Percentiles rank a stretch among this genome's conserved stretches.
phyloP scores from a whole-genome alignment of 306 rosid species.

The Casuarina glauca region DNA sequence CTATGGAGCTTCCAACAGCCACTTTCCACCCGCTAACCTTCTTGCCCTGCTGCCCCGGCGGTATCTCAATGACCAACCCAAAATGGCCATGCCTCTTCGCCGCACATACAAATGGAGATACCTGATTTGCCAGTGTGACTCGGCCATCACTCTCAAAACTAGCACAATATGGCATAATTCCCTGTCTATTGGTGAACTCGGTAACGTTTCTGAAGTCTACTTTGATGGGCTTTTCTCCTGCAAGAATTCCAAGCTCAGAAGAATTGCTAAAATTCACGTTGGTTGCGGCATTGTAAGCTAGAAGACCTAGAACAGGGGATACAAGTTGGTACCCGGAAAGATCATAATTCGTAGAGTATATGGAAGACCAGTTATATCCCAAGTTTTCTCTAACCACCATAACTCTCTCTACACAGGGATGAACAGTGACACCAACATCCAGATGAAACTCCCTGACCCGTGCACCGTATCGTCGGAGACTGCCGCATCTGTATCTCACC shows the following conservation, averaged over 20 bases:
- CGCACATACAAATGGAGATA: constrained; percentile 51
- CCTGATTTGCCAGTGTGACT: constrained; percentile 58
- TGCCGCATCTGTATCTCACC: constrained; percentile 78
- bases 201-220: constrained; percentile 64
- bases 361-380: constrained; percentile 75
- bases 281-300: constrained; percentile 77
- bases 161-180: constrained; percentile 60
- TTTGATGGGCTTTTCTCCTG: constrained; percentile 62
- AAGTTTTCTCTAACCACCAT: constrained; percentile 69
- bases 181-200: constrained; percentile 31
- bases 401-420: constrained; percentile 87
- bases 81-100: constrained; percentile 87
- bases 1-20: constrained; percentile 76
- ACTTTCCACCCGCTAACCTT: constrained; percentile 77
- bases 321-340: constrained; percentile 71
- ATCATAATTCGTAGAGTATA: constrained; percentile 66
- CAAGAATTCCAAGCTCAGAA: constrained; percentile 72
- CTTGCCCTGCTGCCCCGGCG: constrained; percentile 41
- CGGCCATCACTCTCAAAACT: constrained; percentile 79
- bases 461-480: constrained; percentile 83
- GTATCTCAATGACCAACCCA: constrained; percentile 65
- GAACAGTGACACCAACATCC: constrained; percentile 55
- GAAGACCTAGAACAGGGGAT: constrained; percentile 75
- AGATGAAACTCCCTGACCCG: constrained; percentile 70
- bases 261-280: constrained; percentile 60